A percentile compares a stretch with the other conserved stretches of the same genome.
Evolutionary conservation across 2,329 filamentous ascomycete genomes (phyloP).

Genomic region (Penicillium polonicum): DNA sequence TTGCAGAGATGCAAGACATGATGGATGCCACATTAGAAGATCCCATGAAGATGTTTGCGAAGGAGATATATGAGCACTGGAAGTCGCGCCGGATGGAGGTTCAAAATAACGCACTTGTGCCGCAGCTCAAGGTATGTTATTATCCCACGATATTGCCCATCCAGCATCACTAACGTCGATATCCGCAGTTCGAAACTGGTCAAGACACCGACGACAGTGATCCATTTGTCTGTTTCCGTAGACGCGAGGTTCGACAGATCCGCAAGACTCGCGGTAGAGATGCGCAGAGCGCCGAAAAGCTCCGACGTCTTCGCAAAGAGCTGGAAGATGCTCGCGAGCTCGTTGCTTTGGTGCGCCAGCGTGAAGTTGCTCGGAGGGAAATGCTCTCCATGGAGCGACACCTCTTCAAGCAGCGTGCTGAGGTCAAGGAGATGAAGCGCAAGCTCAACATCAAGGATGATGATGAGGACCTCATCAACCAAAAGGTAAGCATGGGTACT

Average conservation of each 20-base stretch:
- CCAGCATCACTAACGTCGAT: constrained; percentile 15
- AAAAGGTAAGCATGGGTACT: constrained; percentile 64
- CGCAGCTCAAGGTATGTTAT: constrained; percentile 66
- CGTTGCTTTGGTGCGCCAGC: constrained; percentile 71
- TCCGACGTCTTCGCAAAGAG: constrained; percentile 87
- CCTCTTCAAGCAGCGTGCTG: constrained; percentile 78
- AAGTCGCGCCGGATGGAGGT: constrained; percentile 65
- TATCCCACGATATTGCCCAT: neutral
- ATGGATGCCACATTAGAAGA: constrained; percentile 60
- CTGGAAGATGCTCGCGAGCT: constrained; percentile 84
- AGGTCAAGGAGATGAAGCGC: constrained; percentile 84
- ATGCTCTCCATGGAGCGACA: constrained; percentile 70
- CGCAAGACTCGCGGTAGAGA: constrained; percentile 93
- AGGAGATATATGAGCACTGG: constrained; percentile 89
- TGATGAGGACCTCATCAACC: constrained; percentile 91
- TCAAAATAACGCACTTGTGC: constrained; percentile 71
- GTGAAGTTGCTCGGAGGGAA: constrained; percentile 77
- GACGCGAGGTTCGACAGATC: constrained; percentile 88
- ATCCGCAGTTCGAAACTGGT: constrained; percentile 73
- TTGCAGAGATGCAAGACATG: constrained; percentile 71
- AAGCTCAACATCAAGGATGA: constrained; percentile 86
- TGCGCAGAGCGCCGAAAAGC: constrained; percentile 88
- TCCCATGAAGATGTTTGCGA: constrained; percentile 61
- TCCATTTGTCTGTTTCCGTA: constrained; percentile 96
- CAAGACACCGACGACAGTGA: constrained; percentile 94